Percentiles rank a stretch among this genome's conserved stretches.
Conservation (phyloP, 352 stramenopile species). For the Globisporangium apiculatum region DNA sequence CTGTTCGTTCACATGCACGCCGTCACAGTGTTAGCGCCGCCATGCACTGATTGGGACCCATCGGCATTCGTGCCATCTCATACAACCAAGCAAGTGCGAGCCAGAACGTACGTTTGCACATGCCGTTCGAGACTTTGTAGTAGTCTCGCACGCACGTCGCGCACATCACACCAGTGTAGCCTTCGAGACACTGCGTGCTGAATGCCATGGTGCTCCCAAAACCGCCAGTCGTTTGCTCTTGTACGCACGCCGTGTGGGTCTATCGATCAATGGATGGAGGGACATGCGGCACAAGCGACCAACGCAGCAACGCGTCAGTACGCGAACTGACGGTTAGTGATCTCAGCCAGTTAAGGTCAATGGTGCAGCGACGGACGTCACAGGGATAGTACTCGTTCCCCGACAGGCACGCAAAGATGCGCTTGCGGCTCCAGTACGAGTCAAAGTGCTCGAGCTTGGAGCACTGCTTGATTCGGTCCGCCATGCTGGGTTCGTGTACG, state of each 20-base stretch:
- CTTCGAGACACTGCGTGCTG: slow-evolving; percentile 33
- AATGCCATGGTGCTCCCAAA: slow-evolving; percentile 6
- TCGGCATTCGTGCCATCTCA: no score
- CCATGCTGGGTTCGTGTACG: slow-evolving; percentile 21
- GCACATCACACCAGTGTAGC: slow-evolving; percentile 45
- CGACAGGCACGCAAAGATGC: slow-evolving; percentile 57
- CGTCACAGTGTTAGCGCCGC: no score
- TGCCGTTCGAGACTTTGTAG: slow-evolving; percentile 56
- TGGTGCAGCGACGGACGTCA: slow-evolving; percentile 25
- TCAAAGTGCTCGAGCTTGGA: slow-evolving; percentile 26
- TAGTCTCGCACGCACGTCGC: slow-evolving; percentile 31
- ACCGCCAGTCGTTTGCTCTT: slow-evolving; percentile 5
- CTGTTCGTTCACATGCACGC: not conserved
- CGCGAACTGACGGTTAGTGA: not conserved
- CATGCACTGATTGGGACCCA: no score
- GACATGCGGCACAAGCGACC: not conserved
- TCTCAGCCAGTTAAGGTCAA: not conserved
- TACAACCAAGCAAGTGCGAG: not conserved
- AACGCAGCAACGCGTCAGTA: not conserved
- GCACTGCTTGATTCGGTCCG: slow-evolving; percentile 37
- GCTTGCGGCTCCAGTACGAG: slow-evolving; percentile 44
- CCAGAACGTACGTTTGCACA: slow-evolving; percentile 38
- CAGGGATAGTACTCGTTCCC: slow-evolving; percentile 54
- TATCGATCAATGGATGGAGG: slow-evolving; percentile 4
- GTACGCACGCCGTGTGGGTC: slow-evolving; percentile 22